Evolutionary conservation across 768 basidiomycete species (phyloP).

Genomic region (Clitopilus hobsonii): DNA sequence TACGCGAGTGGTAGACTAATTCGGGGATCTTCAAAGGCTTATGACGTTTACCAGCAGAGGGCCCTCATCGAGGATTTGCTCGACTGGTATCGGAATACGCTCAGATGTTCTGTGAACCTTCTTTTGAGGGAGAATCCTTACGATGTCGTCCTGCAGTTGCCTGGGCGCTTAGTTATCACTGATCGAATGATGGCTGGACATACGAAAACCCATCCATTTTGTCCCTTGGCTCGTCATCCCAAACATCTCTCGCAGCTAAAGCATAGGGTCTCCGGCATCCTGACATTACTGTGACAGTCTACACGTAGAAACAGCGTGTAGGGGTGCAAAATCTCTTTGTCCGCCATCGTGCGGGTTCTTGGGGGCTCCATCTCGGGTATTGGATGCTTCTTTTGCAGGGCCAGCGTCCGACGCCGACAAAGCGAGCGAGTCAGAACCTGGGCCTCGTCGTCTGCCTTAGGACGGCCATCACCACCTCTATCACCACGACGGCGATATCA

Average conservation of each 20-base stretch:
- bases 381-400: not conserved
- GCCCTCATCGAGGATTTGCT: not conserved
- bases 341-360: not conserved
- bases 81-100: not conserved
- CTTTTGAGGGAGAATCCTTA: too few relatives aligned
- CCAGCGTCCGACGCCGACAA: not conserved
- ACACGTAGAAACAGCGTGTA: not conserved
- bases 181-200: too few relatives aligned
- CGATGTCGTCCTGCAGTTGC: too few relatives aligned
- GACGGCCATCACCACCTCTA: not conserved
- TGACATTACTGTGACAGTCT: not conserved
- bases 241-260: not conserved
- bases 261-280: not conserved
- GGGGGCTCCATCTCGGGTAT: not conserved
- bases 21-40: conserved; percentile 1
- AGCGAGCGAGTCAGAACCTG: not conserved
- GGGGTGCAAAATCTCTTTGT: too few relatives aligned
- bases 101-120: too few relatives aligned
- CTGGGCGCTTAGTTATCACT: too few relatives aligned
- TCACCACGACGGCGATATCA: not conserved
- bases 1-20: not conserved
- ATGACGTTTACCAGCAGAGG: not conserved
- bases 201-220: too few relatives aligned
- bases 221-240: too few relatives aligned
- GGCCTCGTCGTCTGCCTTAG: not conserved